Evolutionary conservation across 495 filamentous ascomycete genomes (phyloP).

Genomic region (Xylaria intraflava): DNA sequence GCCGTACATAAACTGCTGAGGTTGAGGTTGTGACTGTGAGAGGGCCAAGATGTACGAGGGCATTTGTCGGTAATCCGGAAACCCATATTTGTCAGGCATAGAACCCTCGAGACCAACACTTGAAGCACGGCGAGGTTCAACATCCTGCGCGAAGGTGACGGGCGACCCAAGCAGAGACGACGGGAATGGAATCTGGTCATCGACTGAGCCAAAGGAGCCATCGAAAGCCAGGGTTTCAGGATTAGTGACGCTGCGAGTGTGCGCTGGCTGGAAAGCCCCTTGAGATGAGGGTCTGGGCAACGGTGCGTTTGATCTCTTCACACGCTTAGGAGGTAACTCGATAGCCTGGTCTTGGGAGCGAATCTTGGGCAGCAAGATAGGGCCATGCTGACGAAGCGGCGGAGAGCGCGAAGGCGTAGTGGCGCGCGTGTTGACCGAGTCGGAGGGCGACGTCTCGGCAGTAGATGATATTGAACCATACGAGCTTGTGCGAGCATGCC

Average conservation of each 20-base stretch:
- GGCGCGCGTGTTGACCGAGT: slow-evolving; percentile 56
- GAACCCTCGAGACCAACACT: slow-evolving; percentile 62
- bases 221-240: slow-evolving; percentile 52
- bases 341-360: slow-evolving; percentile 76
- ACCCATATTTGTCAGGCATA: slow-evolving; percentile 62
- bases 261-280: slow-evolving; percentile 39
- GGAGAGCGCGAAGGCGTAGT: slow-evolving; percentile 61
- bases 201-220: slow-evolving; percentile 27
- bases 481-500: slow-evolving; percentile 47
- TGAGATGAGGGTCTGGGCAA: slow-evolving; percentile 19
- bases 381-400: slow-evolving; percentile 73
- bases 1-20: slow-evolving; percentile 41
- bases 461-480: slow-evolving; percentile 51
- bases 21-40: slow-evolving; percentile 29
- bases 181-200: slow-evolving; percentile 30
- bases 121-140: slow-evolving; percentile 56
- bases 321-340: slow-evolving; percentile 35
- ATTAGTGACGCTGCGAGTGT: slow-evolving; percentile 62
- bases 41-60: slow-evolving; percentile 56
- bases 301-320: slow-evolving; percentile 31
- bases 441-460: slow-evolving; percentile 71
- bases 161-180: slow-evolving; percentile 58
- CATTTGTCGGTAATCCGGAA: slow-evolving; percentile 74
- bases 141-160: slow-evolving; percentile 50
- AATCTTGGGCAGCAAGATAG: slow-evolving; percentile 79